These are phyloP conservation scores for Pascua sp. DNA, from an alignment of 1,284 basidiomycete genomes.

Conservation along the genomic window DNA sequence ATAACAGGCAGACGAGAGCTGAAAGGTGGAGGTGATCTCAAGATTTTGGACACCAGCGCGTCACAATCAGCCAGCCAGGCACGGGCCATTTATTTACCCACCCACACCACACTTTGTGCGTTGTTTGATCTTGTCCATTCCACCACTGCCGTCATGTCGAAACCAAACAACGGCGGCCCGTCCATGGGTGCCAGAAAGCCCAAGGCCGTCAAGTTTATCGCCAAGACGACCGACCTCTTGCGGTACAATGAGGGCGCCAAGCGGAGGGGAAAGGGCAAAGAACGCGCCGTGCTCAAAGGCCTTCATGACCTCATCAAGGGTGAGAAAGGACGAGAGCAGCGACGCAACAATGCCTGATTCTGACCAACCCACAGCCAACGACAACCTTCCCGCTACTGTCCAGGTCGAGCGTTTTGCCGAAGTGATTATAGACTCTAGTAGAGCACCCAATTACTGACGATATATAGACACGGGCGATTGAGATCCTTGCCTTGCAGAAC, in stretches of 20 bases:
- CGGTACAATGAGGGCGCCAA: slow-evolving; percentile 18
- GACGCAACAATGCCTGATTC: background rate
- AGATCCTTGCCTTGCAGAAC: slow-evolving; percentile 80
- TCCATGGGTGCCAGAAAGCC: slow-evolving; percentile 1
- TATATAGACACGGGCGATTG: slow-evolving; percentile 70
- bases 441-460: background rate
- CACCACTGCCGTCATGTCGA: slow-evolving; percentile 1
- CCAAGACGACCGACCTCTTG: slow-evolving; percentile 34
- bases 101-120: too few relatives aligned
- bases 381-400: slow-evolving; percentile 66
- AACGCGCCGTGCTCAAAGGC: slow-evolving; percentile 27
- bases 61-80: slow-evolving; percentile 2
- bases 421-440: slow-evolving; percentile 51
- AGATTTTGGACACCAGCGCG: background rate
- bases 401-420: slow-evolving; percentile 84
- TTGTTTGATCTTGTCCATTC: background rate
- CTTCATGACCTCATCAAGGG: slow-evolving; percentile 27
- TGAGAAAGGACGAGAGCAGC: slow-evolving; percentile 6
- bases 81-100: background rate
- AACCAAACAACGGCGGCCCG: background rate
- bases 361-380: slow-evolving; percentile 51
- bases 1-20: background rate
- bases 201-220: slow-evolving; percentile 27
- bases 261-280: slow-evolving; percentile 34
- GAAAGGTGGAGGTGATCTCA: slow-evolving; percentile 4